phyloP scores from a whole-genome alignment of 1,284 basidiomycete genomes.

The Bjerkandera adusta region DNA sequence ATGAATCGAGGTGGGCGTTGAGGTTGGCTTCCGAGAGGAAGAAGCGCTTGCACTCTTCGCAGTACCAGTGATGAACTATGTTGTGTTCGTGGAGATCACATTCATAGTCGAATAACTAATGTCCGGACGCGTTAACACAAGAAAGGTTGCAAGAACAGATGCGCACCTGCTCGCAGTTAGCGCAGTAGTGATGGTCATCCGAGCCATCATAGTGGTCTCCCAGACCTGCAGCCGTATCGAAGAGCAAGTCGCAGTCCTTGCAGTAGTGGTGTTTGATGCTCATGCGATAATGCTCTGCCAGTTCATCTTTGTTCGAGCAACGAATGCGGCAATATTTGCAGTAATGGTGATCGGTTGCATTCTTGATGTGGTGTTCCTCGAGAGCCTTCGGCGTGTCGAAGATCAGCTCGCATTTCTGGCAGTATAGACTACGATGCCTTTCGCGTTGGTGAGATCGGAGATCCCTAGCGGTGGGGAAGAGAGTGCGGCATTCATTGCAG shows the following conservation, averaged over 20 bases:
- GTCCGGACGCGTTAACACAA: not conserved
- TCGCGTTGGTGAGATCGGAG: no score
- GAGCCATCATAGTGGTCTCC: slow-evolving; percentile 17
- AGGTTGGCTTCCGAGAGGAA: slow-evolving; percentile 26
- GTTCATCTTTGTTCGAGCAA: no score
- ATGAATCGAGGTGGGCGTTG: slow-evolving; percentile 24
- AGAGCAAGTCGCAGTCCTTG: slow-evolving; percentile 23
- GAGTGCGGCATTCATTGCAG: no score
- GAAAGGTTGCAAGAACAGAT: no score
- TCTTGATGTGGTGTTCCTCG: no score
- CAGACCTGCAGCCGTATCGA: slow-evolving; percentile 17
- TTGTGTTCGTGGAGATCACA: slow-evolving; percentile 22
- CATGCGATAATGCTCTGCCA: no score
- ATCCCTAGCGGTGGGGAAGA: no score
- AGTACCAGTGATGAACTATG: slow-evolving; percentile 23
- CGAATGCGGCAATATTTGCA: no score
- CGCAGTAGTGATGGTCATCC: slow-evolving; percentile 15
- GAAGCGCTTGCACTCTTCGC: slow-evolving; percentile 24
- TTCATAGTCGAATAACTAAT: slow-evolving; percentile 16
- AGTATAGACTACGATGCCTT: no score
- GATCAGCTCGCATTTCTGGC: no score
- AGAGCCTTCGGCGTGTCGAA: no score
- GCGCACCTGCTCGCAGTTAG: slow-evolving; percentile 16
- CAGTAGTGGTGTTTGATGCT: slow-evolving; percentile 20
- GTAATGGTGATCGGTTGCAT: no score